Conservation (phyloP, 2,329 filamentous ascomycete species). For the Nannizziopsis arthrosporioides region DNA sequence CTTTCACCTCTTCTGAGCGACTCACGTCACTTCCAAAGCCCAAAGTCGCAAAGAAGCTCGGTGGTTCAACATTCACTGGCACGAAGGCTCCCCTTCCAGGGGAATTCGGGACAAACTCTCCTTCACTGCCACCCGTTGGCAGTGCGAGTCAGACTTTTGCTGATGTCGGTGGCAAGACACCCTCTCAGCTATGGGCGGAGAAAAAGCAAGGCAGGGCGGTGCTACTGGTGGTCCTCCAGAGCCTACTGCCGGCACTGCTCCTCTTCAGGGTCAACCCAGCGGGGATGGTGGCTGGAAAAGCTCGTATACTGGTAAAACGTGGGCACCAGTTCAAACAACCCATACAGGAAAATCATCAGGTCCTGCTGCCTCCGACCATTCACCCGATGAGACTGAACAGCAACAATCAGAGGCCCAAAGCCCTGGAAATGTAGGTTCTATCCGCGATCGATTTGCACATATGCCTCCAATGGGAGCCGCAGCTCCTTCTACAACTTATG, state of each 20-base stretch:
- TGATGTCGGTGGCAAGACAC: conserved; percentile 88
- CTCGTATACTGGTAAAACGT: conserved; percentile 78
- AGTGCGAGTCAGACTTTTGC: conserved; percentile 86
- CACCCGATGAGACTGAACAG: conserved; percentile 2
- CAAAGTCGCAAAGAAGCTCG: conserved; percentile 85
- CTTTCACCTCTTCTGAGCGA: conserved; percentile 62
- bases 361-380: conserved; percentile 21
- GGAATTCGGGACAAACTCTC: conserved; percentile 50
- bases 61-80: conserved; percentile 60
- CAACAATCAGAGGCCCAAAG: conserved; percentile 43
- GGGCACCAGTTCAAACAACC: conserved; percentile 70
- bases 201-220: conserved; percentile 72
- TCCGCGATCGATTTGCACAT: conserved; percentile 74
- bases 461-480: conserved; percentile 52
- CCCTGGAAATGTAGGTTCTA: conserved; percentile 55
- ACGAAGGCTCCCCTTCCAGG: conserved; percentile 80
- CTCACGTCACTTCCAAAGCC: conserved; percentile 85
- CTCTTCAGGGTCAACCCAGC: conserved; percentile 57
- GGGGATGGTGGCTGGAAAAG: conserved; percentile 75
- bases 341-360: conserved; percentile 53
- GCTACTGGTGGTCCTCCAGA: conserved; percentile 37
- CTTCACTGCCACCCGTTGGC: conserved; percentile 53
- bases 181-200: conserved; percentile 93
- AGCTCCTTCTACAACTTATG: conserved; percentile 28
- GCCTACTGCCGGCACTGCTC: conserved; percentile 23